These are phyloP conservation scores for Croton laevigatus DNA, from an alignment of 441 rosid species.

Conservation along the genomic window DNA sequence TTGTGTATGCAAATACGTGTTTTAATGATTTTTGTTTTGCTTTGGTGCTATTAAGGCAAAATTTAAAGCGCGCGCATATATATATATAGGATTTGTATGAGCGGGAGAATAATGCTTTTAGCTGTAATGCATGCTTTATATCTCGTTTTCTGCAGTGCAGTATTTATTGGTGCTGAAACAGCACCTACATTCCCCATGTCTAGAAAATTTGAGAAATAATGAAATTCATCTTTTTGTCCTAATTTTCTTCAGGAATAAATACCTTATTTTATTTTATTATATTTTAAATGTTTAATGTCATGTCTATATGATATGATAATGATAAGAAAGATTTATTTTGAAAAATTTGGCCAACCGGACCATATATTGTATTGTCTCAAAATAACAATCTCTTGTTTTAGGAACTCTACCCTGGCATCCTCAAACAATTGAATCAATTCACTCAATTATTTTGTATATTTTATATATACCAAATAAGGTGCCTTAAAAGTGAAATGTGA, in stretches of 20 bases:
- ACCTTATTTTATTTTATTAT: not conserved
- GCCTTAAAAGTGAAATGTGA: too few species aligned
- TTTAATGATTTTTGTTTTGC: not conserved
- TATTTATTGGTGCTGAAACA: not conserved
- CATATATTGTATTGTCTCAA: too few species aligned
- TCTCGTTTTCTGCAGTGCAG: slow-evolving; percentile 21
- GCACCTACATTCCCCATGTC: too few species aligned
- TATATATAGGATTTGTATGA: slow-evolving; percentile 7
- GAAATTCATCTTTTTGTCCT: not conserved
- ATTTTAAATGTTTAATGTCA: not conserved
- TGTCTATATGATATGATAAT: too few species aligned
- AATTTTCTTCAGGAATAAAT: not conserved
- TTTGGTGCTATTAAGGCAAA: slow-evolving; percentile 1
- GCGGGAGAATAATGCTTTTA: slow-evolving; percentile 4
- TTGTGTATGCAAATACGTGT: not conserved
- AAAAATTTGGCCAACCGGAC: too few species aligned
- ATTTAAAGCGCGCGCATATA: not conserved
- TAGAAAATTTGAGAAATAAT: too few species aligned
- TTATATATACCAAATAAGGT: too few species aligned
- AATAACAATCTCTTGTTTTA: too few species aligned
- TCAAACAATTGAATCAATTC: too few species aligned
- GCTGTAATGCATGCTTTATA: slow-evolving; percentile 18
- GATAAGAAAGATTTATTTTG: too few species aligned
- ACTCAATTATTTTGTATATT: too few species aligned
- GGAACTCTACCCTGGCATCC: too few species aligned